These are phyloP conservation scores for Hypoxylon sp. DNA, from an alignment of 2,329 filamentous ascomycete species.

Conservation along the genomic window DNA sequence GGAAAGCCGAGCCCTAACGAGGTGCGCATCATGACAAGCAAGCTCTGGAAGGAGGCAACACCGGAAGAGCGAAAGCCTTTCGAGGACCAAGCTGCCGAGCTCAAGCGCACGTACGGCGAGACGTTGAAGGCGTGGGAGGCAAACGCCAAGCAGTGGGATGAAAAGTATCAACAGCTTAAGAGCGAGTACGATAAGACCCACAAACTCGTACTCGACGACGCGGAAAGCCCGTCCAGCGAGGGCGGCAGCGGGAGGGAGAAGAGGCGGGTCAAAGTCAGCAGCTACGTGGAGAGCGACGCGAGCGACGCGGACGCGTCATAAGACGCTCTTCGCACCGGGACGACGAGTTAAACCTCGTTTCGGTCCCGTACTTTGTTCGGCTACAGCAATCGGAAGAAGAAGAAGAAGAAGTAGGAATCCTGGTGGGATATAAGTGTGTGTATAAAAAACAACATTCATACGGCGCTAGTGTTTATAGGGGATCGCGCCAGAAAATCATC, in stretches of 20 bases:
- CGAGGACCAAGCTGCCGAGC: conserved; percentile 76
- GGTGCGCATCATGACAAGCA: conserved; percentile 85
- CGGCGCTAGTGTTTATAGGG: conserved; percentile 21
- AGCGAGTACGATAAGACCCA: conserved; percentile 65
- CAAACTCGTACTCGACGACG: conserved; percentile 55
- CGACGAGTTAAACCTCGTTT: no score
- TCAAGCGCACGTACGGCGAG: conserved; percentile 73
- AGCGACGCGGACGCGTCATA: conserved; percentile 49
- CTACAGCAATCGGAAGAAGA: background rate
- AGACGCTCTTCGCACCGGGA: background rate
- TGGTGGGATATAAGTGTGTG: conserved; percentile 11
- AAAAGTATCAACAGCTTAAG: conserved; percentile 67
- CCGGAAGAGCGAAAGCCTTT: conserved; percentile 81
- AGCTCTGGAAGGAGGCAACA: conserved; percentile 87
- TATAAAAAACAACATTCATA: conserved; percentile 26
- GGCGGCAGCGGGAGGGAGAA: conserved; percentile 46
- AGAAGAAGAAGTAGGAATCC: no score
- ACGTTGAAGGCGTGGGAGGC: conserved; percentile 70
- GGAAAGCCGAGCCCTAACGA: conserved; percentile 79
- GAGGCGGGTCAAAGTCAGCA: conserved; percentile 52
- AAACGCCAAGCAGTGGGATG: conserved; percentile 78
- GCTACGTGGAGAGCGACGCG: conserved; percentile 55
- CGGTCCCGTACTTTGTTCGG: no score
- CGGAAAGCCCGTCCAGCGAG: conserved; percentile 41
- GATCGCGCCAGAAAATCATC: conserved; percentile 4